Evolutionary conservation across 768 basidiomycete genomes (phyloP).

Genomic region (Serendipita vermifera): DNA sequence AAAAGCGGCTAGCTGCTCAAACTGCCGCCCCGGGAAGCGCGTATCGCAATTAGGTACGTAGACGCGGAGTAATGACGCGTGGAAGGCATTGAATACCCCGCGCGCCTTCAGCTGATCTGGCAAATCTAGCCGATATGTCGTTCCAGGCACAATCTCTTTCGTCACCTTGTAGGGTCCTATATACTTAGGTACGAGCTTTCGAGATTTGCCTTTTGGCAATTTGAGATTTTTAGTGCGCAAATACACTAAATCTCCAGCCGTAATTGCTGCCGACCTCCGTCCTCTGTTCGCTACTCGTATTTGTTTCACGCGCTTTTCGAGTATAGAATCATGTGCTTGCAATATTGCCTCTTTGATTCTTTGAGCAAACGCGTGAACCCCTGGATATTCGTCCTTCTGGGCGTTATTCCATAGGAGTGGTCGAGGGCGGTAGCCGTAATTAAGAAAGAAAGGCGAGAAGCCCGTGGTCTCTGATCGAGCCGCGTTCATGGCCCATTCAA

Average conservation of each 20-base stretch:
- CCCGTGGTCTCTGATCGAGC: conserved; percentile 15
- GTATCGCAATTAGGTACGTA: conserved; percentile 23
- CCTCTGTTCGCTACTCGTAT: conserved; percentile 22
- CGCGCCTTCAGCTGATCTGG: conserved; percentile 20
- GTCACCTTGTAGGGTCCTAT: conserved; percentile 18
- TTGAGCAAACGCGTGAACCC: conserved; percentile 22
- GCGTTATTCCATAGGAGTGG: too few species aligned
- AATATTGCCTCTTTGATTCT: conserved; percentile 21
- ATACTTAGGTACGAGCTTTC: conserved; percentile 21
- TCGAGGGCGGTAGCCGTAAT: conserved; percentile 19
- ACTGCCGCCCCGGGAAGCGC: conserved; percentile 24
- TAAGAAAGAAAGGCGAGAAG: conserved; percentile 17
- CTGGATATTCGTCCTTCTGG: conserved; percentile 16
- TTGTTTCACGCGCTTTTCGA: conserved; percentile 25
- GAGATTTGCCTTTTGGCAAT: conserved; percentile 21
- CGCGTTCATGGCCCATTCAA: conserved; percentile 19
- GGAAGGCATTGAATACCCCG: conserved; percentile 27
- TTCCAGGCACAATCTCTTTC: conserved; percentile 12
- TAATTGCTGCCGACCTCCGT: conserved; percentile 15
- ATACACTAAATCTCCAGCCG: conserved; percentile 22
- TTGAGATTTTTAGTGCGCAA: conserved; percentile 21
- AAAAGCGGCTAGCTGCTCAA: not conserved
- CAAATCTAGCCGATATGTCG: conserved; percentile 24
- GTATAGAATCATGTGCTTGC: conserved; percentile 24
- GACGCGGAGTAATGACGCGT: conserved; percentile 23